Conservation (phyloP, 805 yeast genomes). For the Cyberlindnera euphorbiae region DNA sequence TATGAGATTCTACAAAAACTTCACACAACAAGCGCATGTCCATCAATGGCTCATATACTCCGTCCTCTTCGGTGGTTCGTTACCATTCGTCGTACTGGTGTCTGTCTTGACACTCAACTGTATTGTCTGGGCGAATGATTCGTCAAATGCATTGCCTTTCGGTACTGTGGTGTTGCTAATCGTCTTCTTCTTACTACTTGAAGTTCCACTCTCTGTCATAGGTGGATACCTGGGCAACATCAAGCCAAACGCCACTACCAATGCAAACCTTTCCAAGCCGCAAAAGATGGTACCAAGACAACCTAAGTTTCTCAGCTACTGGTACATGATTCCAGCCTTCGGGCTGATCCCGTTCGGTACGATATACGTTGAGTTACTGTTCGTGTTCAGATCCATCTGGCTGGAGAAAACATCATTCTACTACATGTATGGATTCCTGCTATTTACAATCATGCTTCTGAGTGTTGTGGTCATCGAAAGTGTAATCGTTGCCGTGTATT, state of each 20-base stretch:
- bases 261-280: conserved; percentile 18
- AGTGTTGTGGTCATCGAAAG: conserved; percentile 64
- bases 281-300: conserved; percentile 29
- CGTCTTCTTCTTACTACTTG: conserved; percentile 56
- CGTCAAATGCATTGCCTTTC: conserved; percentile 75
- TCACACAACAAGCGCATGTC: conserved; percentile 33
- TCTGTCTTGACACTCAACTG: conserved; percentile 54
- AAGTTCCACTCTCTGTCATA: conserved; percentile 66
- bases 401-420: conserved; percentile 73
- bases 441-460: conserved; percentile 54
- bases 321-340: conserved; percentile 38
- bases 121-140: conserved; percentile 71
- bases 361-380: conserved; percentile 72
- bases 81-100: conserved; percentile 44
- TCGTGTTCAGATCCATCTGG: conserved; percentile 75
- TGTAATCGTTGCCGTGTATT: conserved; percentile 63
- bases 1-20: conserved; percentile 53
- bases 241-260: conserved; percentile 14
- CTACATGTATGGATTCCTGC: conserved; percentile 74
- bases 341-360: conserved; percentile 78
- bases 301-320: conserved; percentile 27
- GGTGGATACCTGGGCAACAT: conserved; percentile 60
- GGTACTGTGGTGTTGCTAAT: conserved; percentile 62
- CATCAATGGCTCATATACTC: conserved; percentile 24
- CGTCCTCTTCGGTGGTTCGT: conserved; percentile 42